Evolutionary conservation across 73 alveolate genomes (phyloP).

Genomic region (Paramecium octaurelia): DNA sequence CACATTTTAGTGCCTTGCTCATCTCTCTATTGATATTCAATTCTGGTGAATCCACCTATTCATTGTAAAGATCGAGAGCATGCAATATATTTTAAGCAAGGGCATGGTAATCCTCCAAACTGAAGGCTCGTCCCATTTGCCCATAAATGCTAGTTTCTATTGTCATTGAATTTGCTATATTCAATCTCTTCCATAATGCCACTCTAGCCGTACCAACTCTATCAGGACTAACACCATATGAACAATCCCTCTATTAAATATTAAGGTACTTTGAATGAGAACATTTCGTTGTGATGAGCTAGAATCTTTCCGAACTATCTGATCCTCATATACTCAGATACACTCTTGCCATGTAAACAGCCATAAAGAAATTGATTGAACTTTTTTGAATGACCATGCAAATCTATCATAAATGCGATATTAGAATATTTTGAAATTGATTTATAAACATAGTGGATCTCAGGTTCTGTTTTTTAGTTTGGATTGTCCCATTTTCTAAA

Average conservation of each 20-base stretch:
- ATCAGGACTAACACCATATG: conserved; percentile 36
- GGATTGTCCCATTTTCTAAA: conserved; percentile 90
- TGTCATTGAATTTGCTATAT: conserved; percentile 87
- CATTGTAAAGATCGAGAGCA: not conserved
- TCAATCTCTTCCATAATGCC: conserved; percentile 88
- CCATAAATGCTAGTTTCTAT: conserved; percentile 96
- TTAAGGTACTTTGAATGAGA: not conserved
- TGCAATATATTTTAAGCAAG: not conserved
- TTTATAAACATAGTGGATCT: conserved; percentile 63
- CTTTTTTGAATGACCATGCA: conserved; percentile 96
- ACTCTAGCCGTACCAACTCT: conserved; percentile 88
- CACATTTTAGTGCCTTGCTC: not conserved
- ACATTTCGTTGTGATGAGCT: not conserved
- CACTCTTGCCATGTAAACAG: conserved; percentile 56
- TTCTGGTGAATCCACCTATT: not conserved
- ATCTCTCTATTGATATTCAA: not conserved
- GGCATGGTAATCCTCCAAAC: not conserved
- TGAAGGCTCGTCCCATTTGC: not conserved
- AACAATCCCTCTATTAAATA: conserved; percentile 31
- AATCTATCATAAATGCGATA: conserved; percentile 67
- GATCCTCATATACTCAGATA: not conserved
- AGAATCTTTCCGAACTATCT: not conserved
- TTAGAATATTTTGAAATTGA: not conserved
- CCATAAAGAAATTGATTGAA: conserved; percentile 93
- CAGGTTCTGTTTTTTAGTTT: conserved; percentile 85